A percentile compares a stretch with the other conserved stretches of the same genome.
Conservation (phyloP, 208 protist species). For the Leishmania amazonensis region DNA sequence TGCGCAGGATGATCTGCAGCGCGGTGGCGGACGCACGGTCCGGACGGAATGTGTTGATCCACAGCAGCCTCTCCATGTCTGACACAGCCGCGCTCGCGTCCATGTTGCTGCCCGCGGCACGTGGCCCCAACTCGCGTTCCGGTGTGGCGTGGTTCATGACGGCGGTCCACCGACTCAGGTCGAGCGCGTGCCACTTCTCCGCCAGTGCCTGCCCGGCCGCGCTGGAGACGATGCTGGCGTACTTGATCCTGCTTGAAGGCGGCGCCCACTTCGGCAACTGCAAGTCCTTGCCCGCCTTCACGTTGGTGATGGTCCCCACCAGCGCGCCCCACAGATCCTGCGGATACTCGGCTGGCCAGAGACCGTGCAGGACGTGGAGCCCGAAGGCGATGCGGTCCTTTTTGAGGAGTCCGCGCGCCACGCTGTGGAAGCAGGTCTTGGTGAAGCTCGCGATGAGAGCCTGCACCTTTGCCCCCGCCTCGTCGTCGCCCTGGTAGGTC, state of each 20-base stretch:
- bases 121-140: constrained; percentile 44
- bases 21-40: constrained; percentile 94
- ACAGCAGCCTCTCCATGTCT: constrained; percentile 93
- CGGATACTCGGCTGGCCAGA: constrained; percentile 83
- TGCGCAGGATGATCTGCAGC: constrained; percentile 53
- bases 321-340: constrained; percentile 88
- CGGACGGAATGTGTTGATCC: constrained; percentile 95
- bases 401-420: constrained; percentile 86
- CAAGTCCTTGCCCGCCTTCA: constrained; percentile 23
- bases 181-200: constrained; percentile 59
- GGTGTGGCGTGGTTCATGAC: constrained; percentile 72
- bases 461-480: constrained; percentile 52
- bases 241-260: constrained; percentile 55
- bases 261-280: constrained; percentile 68
- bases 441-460: constrained; percentile 60
- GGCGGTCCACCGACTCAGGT: constrained; percentile 63
- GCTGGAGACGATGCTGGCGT: constrained; percentile 51
- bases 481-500: constrained; percentile 40
- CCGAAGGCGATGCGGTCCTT: constrained; percentile 94
- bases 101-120: neutral
- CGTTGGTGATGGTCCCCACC: constrained; percentile 59
- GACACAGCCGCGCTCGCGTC: constrained; percentile 31
- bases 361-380: constrained; percentile 92
- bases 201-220: constrained; percentile 31
- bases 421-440: constrained; percentile 68